A percentile compares a stretch with the other conserved stretches of the same genome.
Conservation (phyloP, 805 yeast species). For the Candida jianshihensis region DNA sequence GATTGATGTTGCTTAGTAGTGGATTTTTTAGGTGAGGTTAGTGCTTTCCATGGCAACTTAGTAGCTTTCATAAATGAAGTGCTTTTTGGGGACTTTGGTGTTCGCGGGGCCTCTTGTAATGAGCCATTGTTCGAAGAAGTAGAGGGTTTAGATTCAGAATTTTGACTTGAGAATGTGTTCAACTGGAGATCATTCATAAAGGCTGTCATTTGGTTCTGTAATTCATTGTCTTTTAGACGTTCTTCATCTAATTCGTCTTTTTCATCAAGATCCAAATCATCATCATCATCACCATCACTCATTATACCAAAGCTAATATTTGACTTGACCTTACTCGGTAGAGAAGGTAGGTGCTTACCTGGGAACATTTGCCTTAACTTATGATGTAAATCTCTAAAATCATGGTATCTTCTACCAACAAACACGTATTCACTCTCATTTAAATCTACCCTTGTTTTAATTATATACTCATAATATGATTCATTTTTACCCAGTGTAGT, state of each 20-base stretch:
- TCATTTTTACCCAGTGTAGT: conserved; percentile 16
- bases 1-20: background rate
- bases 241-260: conserved; percentile 12
- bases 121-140: no score
- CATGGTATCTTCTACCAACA: conserved; percentile 57
- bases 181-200: conserved; percentile 14
- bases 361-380: conserved; percentile 54
- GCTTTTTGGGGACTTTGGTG: background rate
- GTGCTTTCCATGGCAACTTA: conserved; percentile 2
- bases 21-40: background rate
- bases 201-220: conserved; percentile 12
- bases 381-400: conserved; percentile 54
- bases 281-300: conserved; percentile 14
- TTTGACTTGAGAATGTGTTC: background rate
- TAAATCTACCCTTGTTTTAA: conserved; percentile 15
- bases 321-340: conserved; percentile 50
- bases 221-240: conserved; percentile 13
- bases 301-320: conserved; percentile 22
- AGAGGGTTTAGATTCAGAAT: no score
- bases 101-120: no score
- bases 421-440: conserved; percentile 13
- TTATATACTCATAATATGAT: conserved; percentile 18
- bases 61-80: background rate
- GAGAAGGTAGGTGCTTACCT: conserved; percentile 52
- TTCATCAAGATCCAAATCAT: conserved; percentile 15